Evolutionary conservation across 208 protist genomes (phyloP).

Genomic region (Acanthamoeba castellanii): DNA sequence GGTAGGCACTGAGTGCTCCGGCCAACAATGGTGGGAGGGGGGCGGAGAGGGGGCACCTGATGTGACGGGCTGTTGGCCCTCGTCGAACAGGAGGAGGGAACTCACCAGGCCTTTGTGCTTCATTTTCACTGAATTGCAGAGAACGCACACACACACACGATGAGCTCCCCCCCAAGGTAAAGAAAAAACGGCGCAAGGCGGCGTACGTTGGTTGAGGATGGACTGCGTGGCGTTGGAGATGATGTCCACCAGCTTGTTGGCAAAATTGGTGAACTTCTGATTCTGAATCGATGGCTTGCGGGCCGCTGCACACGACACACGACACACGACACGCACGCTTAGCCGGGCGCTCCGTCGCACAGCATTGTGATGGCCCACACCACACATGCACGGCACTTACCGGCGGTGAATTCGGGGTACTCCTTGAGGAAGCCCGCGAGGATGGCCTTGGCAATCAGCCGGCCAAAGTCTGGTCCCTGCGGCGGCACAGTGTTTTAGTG

Average conservation of each 20-base stretch:
- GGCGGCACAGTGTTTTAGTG: background rate
- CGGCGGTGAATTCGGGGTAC: slow-evolving; percentile 31
- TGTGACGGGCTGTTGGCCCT: slow-evolving; percentile 41
- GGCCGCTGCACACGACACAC: background rate
- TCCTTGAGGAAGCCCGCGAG: slow-evolving; percentile 48
- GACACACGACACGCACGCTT: background rate
- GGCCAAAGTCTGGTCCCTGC: slow-evolving; percentile 54
- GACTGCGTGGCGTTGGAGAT: slow-evolving; percentile 39
- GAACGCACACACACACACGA: background rate
- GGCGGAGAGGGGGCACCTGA: background rate
- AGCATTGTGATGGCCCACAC: background rate
- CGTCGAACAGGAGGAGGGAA: slow-evolving; percentile 25
- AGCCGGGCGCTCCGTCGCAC: background rate
- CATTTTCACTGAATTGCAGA: background rate
- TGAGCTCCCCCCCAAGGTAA: background rate
- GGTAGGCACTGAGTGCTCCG: background rate
- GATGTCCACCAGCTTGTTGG: slow-evolving; percentile 57
- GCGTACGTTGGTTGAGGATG: slow-evolving; percentile 50
- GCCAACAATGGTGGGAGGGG: too few relatives aligned
- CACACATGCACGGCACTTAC: background rate
- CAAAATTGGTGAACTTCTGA: slow-evolving; percentile 53
- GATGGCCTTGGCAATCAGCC: slow-evolving; percentile 48
- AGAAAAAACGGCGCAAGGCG: background rate
- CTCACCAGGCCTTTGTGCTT: slow-evolving; percentile 50
- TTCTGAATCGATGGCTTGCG: slow-evolving; percentile 26